Percentiles rank a stretch among this genome's conserved stretches.
Evolutionary conservation across 2,329 filamentous ascomycete species (phyloP).

Genomic region (Incumbomyces delicatus): DNA sequence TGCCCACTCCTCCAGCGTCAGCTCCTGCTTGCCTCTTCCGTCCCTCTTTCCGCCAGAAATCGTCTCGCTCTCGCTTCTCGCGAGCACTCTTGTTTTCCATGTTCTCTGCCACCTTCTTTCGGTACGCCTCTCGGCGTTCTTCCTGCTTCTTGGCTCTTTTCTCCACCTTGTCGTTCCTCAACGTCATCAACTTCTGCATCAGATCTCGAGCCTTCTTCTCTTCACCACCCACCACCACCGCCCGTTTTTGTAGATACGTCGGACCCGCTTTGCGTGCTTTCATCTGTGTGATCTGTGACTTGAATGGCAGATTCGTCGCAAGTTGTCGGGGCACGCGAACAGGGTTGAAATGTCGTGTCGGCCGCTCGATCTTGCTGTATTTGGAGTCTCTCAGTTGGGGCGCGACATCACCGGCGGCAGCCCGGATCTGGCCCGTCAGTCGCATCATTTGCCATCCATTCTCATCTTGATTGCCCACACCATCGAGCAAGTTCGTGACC

Average conservation of each 20-base stretch:
- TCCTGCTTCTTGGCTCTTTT: slow-evolving; percentile 81
- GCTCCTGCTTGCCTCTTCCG: slow-evolving; percentile 58
- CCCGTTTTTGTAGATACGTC: slow-evolving; percentile 92
- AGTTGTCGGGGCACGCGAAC: slow-evolving; percentile 39
- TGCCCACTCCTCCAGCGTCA: slow-evolving; percentile 42
- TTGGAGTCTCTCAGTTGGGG: slow-evolving; percentile 75
- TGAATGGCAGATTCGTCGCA: slow-evolving; percentile 79
- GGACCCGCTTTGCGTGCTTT: slow-evolving; percentile 61
- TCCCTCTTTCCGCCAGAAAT: slow-evolving; percentile 87
- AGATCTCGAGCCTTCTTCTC: slow-evolving; percentile 82
- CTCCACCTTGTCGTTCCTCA: slow-evolving; percentile 81
- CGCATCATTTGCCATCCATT: slow-evolving; percentile 78
- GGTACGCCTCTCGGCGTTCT: slow-evolving; percentile 68
- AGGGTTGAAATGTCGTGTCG: slow-evolving; percentile 66
- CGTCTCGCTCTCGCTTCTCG: slow-evolving; percentile 84
- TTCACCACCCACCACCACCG: slow-evolving; percentile 74
- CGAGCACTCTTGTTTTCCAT: slow-evolving; percentile 75
- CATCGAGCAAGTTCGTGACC: slow-evolving; percentile 78
- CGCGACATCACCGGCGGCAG: slow-evolving; percentile 62
- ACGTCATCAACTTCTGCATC: slow-evolving; percentile 84
- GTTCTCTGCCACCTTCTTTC: slow-evolving; percentile 71
- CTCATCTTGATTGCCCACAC: slow-evolving; percentile 26
- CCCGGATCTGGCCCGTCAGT: slow-evolving; percentile 81
- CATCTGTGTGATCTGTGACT: slow-evolving; percentile 76
- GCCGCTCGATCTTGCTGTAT: slow-evolving; percentile 57